Base-by-base conservation (phyloP, 2,329 filamentous ascomycete species). In the Orbilia brochopaga region DNA sequence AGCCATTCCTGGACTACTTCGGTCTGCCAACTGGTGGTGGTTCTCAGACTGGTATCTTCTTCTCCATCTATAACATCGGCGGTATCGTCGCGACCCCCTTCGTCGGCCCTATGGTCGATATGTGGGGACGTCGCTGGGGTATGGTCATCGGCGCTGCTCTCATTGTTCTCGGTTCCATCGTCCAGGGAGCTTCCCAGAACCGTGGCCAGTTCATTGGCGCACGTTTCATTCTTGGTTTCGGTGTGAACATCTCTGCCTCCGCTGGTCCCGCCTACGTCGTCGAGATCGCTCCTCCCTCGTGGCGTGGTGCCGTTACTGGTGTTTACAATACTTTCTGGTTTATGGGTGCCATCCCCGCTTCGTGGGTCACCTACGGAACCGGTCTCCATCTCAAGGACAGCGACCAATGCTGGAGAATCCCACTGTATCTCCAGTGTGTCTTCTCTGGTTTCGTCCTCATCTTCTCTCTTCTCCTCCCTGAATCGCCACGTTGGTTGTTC, bases 161-260 rank as follows among this genome's bases (percentile, higher is more conserved):
- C 58, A 80, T 84, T 65, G 78, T 84, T 54, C 58, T 83, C 51
- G 82, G 83, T 15, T 80, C 82, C 27, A 78, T 81, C 62, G 80
- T 84, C 55, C 82, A 83, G 69, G 81, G 77, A n/a, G 79, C 81
- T 0, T 79, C 80, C 64, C 76, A 76, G 59, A 76, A 53, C 62
- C 77, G 75, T 67, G 78, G 78, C 8, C 81, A 83, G 64, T 84
- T 83, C 75, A 82, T 84, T 78, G 83, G 82, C 48, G 85, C 85
- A n/a, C 82, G 85, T 27, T 87, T 88, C 78, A 78, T 88, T 19
- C 82, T 88, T 1, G 86, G 86, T 59, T 87, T 87, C 70, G 83
- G 83, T 58, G 82, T 83, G 24, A 80, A 81, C 46, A 81, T 84
- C 72, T 80, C 81, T 17, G 80, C 81, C 0, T 79, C 81, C 1